A percentile compares a stretch with the other conserved stretches of the same genome.
Evolutionary conservation across 768 basidiomycete species (phyloP).

Genomic region (Lepiota brunneoincarnata): DNA sequence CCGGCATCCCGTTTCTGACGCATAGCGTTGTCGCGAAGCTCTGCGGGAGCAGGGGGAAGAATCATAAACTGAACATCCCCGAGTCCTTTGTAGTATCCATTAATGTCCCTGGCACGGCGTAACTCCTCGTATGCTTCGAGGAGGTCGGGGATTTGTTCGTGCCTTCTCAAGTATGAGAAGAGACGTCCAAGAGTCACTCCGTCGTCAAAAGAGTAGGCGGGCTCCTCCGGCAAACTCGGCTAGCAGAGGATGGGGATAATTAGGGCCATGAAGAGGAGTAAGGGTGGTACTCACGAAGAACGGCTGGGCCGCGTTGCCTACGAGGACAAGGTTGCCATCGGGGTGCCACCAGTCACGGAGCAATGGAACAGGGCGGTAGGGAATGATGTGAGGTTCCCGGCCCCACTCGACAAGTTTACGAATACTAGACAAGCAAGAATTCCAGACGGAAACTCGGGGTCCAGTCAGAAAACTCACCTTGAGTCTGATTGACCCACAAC

Average conservation of each 20-base stretch:
- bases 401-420: conserved; percentile 7
- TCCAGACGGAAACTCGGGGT: background rate
- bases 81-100: conserved; percentile 40
- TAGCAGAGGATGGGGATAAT: background rate
- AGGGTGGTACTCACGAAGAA: background rate
- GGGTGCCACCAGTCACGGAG: conserved; percentile 8
- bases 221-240: conserved; percentile 4
- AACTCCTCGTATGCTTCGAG: conserved; percentile 56
- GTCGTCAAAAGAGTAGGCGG: conserved; percentile 55
- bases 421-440: background rate
- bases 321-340: conserved; percentile 4
- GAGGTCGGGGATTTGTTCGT: conserved; percentile 50
- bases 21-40: conserved; percentile 40
- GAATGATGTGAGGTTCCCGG: conserved; percentile 8
- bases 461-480: conserved; percentile 3
- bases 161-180: conserved; percentile 48
- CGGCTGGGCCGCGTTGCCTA: conserved; percentile 10
- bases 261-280: background rate
- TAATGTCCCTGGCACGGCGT: conserved; percentile 43
- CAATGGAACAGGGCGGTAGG: background rate
- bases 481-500: conserved; percentile 4
- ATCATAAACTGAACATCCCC: conserved; percentile 42
- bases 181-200: conserved; percentile 58
- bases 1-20: conserved; percentile 28
- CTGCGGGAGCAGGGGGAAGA: conserved; percentile 38